Base-by-base conservation (phyloP, 2,329 filamentous ascomycete species). In the Penicillium sp. region DNA sequence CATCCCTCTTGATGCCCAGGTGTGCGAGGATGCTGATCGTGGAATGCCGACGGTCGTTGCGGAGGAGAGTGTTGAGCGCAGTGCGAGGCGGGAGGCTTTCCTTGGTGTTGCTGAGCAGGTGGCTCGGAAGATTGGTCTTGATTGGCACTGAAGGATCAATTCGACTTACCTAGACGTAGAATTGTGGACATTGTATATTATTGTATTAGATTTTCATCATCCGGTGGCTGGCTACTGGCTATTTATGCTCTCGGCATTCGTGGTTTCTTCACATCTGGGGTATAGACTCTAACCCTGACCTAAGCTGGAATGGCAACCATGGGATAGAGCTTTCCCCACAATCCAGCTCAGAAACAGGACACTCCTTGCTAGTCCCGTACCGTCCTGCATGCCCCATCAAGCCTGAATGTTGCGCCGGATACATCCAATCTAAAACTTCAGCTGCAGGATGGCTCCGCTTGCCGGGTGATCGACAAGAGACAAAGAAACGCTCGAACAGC, bases 31-130 rank as follows among this genome's bases (percentile, higher is more conserved):
- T 73, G 91, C 90, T 1, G 91, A 96, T 73, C 79, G 83, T 20
- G 94, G 94, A 1, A 91, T 89, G 72, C 94, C 94, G 4, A 97
- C 92, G 1, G 89, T 97, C 0, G 91, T 96, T 2, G 84, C 90
- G 1, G 90, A 96, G 72, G 91, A 93, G 8, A 81, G 62, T 9
- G 71, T 69, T 31, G 68, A 71, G 22, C 72, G 85, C 1, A 92
- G 90, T 64, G 81, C 84, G 32, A 84, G 90, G 63, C 88, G 89
- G 0, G 76, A 80, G 51, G 85, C 86, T 1, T 99, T 97, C 70
- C 75, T 87, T 55, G 77, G 80, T 18, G 86, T 96, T 69, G 90
- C 90, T 1, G 77, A 81, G 50, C 72, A 78, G 56, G 74, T 85
- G 10, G 78, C 73, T 7, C 66, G 53, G 39, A 77, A 75, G 58